These are phyloP conservation scores for Phaeotremella skinneri DNA, from an alignment of 768 basidiomycete species.

Conservation along the genomic window DNA sequence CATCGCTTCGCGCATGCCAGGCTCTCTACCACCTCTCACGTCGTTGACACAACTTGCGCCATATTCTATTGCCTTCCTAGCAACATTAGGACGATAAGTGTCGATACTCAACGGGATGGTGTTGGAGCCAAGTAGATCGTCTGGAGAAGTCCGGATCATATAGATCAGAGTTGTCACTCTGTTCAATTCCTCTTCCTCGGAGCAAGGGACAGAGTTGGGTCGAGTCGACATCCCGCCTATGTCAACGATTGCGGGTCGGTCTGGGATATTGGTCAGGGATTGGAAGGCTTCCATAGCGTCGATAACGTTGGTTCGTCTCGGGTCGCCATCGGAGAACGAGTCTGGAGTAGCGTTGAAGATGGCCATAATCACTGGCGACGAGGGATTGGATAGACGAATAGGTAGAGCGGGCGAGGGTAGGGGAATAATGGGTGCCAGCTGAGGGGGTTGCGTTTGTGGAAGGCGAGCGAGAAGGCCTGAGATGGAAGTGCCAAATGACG, in stretches of 20 bases:
- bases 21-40: constrained; percentile 67
- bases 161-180: constrained; percentile 72
- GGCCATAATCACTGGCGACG: constrained; percentile 71
- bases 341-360: constrained; percentile 92
- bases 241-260: constrained; percentile 71
- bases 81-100: constrained; percentile 82
- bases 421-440: constrained; percentile 42
- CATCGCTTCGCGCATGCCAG: constrained; percentile 67
- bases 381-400: constrained; percentile 18
- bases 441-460: constrained; percentile 13
- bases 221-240: constrained; percentile 92
- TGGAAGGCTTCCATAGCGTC: constrained; percentile 57
- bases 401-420: constrained; percentile 29
- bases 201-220: constrained; percentile 58
- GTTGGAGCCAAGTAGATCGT: constrained; percentile 23
- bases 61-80: constrained; percentile 67
- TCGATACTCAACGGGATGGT: constrained; percentile 71
- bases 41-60: constrained; percentile 96
- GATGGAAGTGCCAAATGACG: constrained; percentile 58
- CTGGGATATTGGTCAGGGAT: constrained; percentile 37
- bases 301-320: constrained; percentile 57
- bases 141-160: constrained; percentile 56
- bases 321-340: constrained; percentile 86
- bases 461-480: constrained; percentile 51
- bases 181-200: constrained; percentile 67